Conservation (phyloP, 805 yeast genomes). For the Komagataella phaffii region DNA sequence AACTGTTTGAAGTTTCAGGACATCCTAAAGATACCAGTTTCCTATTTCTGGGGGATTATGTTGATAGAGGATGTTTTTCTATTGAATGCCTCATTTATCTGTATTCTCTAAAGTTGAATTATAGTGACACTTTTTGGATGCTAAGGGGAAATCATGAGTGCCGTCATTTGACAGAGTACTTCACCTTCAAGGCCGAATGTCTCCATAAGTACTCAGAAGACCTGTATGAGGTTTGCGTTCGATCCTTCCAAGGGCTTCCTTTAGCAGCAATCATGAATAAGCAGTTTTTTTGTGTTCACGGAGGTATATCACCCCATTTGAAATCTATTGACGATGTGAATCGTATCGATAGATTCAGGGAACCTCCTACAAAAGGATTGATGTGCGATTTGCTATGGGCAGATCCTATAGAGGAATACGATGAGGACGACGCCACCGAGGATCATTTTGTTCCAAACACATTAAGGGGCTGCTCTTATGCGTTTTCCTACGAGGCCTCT, state of each 20-base stretch:
- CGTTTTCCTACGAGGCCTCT: constrained; percentile 73
- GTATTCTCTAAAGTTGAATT: constrained; percentile 67
- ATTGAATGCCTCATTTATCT: constrained; percentile 69
- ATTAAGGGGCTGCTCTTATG: constrained; percentile 85
- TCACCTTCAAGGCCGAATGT: constrained; percentile 87
- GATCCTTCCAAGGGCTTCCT: constrained; percentile 78
- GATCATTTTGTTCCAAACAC: constrained; percentile 46
- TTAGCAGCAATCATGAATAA: constrained; percentile 87
- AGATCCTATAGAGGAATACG: constrained; percentile 88
- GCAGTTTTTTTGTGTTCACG: constrained; percentile 93
- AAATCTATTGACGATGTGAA: constrained; percentile 55
- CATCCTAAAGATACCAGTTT: constrained; percentile 67
- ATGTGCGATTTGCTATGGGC: constrained; percentile 96
- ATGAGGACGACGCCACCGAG: constrained; percentile 24
- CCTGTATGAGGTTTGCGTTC: constrained; percentile 62
- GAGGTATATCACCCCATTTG: constrained; percentile 86
- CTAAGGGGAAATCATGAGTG: constrained; percentile 94
- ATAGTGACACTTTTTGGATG: constrained; percentile 64
- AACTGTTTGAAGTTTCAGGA: constrained; percentile 89
- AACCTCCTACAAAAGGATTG: constrained; percentile 86
- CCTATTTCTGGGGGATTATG: constrained; percentile 86
- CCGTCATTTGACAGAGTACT: constrained; percentile 82
- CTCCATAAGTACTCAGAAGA: constrained; percentile 58
- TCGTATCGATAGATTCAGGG: constrained; percentile 66
- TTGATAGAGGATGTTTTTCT: constrained; percentile 87